Percentiles rank a stretch among this genome's conserved stretches.
Conservation (phyloP, 2,329 filamentous ascomycete genomes). For the Ceratocystis variospora region DNA sequence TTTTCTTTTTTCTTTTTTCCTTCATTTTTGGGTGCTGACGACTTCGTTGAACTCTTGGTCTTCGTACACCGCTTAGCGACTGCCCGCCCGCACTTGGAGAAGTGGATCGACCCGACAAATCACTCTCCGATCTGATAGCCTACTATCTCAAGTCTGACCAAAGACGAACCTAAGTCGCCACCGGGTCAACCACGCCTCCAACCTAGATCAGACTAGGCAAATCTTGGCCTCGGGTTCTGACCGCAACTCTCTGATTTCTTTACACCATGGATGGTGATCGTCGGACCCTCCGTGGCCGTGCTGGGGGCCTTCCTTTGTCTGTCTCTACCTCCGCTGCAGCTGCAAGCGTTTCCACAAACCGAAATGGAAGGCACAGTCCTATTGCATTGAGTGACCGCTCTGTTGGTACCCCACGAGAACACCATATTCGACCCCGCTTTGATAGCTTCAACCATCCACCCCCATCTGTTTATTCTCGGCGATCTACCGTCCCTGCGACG, state of each 20-base stretch:
- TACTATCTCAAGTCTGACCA: neutral
- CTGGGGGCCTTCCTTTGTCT: slow-evolving; percentile 7
- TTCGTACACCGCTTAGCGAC: neutral
- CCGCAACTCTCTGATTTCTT: neutral
- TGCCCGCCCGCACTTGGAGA: neutral
- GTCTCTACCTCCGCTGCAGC: slow-evolving; percentile 2
- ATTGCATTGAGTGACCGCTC: neutral
- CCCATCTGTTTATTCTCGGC: neutral
- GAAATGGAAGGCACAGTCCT: slow-evolving; percentile 10
- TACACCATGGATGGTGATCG: slow-evolving; percentile 16
- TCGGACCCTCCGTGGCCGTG: slow-evolving; percentile 15
- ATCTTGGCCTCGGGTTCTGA: neutral
- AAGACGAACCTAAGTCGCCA: neutral
- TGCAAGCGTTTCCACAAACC: neutral
- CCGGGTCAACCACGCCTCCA: neutral
- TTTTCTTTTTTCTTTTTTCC: no score
- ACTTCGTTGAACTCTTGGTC: no score
- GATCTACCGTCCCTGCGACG: neutral
- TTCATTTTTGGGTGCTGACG: no score
- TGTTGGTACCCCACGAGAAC: neutral
- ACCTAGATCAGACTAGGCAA: neutral
- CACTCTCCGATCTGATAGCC: neutral
- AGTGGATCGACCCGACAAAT: neutral
- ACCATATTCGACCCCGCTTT: slow-evolving; percentile 6
- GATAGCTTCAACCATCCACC: neutral